A percentile compares a stretch with the other conserved stretches of the same genome.
These are phyloP conservation scores for Annulohypoxylon maeteangense DNA, from an alignment of 495 filamentous ascomycete species.

Conservation along the genomic window DNA sequence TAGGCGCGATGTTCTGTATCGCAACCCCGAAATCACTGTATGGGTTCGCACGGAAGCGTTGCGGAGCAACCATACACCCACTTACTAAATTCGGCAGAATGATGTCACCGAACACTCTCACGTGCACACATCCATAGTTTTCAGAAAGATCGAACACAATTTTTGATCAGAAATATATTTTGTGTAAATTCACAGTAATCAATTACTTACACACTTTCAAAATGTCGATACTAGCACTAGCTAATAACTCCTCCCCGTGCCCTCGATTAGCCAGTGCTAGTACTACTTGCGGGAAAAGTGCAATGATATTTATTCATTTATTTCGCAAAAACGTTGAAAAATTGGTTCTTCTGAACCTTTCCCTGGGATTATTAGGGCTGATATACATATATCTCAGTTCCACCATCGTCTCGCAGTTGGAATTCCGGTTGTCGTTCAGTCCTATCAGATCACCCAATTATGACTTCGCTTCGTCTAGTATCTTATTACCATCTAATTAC, in stretches of 20 bases:
- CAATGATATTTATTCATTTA: no score
- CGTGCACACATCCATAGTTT: neutral
- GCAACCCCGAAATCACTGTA: slow-evolving; percentile 17
- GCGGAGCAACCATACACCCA: slow-evolving; percentile 36
- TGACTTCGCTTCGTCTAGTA: neutral
- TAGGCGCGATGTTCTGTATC: neutral
- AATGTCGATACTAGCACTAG: neutral
- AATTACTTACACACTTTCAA: neutral
- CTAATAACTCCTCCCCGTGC: no score
- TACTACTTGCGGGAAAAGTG: no score
- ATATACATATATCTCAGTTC: neutral
- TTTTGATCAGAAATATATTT: neutral
- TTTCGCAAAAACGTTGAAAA: neutral
- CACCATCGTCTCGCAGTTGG: neutral
- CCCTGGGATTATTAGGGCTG: neutral
- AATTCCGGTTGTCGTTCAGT: neutral
- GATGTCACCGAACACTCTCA: slow-evolving; percentile 3
- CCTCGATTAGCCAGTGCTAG: no score
- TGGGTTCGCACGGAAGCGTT: slow-evolving; percentile 14
- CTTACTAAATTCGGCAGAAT: slow-evolving; percentile 24
- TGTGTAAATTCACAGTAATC: neutral
- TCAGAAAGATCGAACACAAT: neutral
- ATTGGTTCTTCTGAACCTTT: neutral
- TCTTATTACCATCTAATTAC: neutral
- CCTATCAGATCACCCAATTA: neutral